These are phyloP conservation scores for Tulasnella sp. DNA, from an alignment of 768 basidiomycete species.

Conservation along the genomic window DNA sequence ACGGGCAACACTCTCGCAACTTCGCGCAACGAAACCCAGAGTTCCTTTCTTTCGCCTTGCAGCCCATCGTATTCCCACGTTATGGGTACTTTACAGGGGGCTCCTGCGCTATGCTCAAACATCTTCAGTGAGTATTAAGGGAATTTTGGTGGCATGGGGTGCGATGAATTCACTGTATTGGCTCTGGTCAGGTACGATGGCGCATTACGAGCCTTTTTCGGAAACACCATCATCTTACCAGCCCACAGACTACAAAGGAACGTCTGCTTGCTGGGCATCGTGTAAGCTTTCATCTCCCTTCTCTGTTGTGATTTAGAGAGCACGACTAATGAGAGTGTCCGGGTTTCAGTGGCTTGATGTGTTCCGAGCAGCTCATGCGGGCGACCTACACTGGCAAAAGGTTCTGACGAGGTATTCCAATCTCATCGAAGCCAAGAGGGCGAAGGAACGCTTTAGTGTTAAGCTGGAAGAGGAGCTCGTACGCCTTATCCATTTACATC, in stretches of 20 bases:
- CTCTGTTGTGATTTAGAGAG: background rate
- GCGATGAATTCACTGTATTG: constrained; percentile 42
- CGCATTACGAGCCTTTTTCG: constrained; percentile 24
- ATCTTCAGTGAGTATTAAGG: constrained; percentile 24
- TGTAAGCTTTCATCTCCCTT: too few relatives aligned
- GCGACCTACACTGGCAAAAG: constrained; percentile 37
- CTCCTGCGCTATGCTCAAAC: constrained; percentile 45
- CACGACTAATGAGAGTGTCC: background rate
- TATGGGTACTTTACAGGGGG: constrained; percentile 67
- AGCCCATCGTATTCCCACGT: constrained; percentile 65
- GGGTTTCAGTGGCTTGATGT: constrained; percentile 45
- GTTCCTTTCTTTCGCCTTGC: constrained; percentile 58
- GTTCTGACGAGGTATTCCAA: constrained; percentile 49
- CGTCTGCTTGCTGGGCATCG: constrained; percentile 6
- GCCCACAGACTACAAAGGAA: constrained; percentile 26
- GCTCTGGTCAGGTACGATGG: constrained; percentile 40
- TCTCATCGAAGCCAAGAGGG: constrained; percentile 42
- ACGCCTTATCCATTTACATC: constrained; percentile 20
- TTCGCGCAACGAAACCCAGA: constrained; percentile 49
- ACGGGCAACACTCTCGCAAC: constrained; percentile 41
- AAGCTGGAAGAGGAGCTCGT: constrained; percentile 46
- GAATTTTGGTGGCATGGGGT: too few relatives aligned
- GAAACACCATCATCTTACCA: constrained; percentile 33
- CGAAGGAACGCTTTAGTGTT: constrained; percentile 39
- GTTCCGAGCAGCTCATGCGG: constrained; percentile 44